Conservation (phyloP, 1,284 basidiomycete genomes). For the Cutaneotrichosporon arboriforme region DNA sequence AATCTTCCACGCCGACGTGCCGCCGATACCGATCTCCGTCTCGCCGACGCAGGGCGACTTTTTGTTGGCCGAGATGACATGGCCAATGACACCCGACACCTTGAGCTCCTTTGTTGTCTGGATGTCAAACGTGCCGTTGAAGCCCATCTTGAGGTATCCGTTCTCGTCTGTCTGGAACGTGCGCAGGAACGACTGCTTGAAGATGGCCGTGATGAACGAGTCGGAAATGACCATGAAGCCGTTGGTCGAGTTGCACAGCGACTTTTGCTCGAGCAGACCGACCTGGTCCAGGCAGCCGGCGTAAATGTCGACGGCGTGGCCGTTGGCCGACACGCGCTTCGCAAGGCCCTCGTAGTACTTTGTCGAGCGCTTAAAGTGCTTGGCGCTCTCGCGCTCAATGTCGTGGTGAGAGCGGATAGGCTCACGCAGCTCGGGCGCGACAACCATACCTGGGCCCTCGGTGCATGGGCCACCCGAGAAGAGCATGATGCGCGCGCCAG, state of each 20-base stretch:
- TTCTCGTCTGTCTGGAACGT: constrained; percentile 92
- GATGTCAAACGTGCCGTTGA: constrained; percentile 98
- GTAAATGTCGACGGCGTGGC: constrained; percentile 91
- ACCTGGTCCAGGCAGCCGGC: constrained; percentile 98
- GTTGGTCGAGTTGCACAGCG: constrained; percentile 89
- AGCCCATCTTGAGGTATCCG: constrained; percentile 92
- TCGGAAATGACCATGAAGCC: constrained; percentile 95
- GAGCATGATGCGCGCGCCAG: constrained; percentile 92
- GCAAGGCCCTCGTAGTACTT: constrained; percentile 97
- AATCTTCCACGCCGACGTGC: constrained; percentile 99
- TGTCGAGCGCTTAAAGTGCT: constrained; percentile 93
- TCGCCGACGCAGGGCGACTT: constrained; percentile 96
- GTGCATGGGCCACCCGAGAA: constrained; percentile 96
- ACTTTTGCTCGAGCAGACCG: constrained; percentile 96
- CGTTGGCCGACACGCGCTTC: constrained; percentile 89
- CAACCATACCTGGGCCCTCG: constrained; percentile 95
- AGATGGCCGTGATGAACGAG: constrained; percentile 96
- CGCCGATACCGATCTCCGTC: constrained; percentile 98
- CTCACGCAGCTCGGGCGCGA: constrained; percentile 91
- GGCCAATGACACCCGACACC: constrained; percentile 95
- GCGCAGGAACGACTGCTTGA: constrained; percentile 95
- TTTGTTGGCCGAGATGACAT: constrained; percentile 94
- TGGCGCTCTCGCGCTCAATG: constrained; percentile 94
- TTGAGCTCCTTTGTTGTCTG: constrained; percentile 98
- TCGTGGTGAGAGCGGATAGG: constrained; percentile 99